Evolutionary conservation across 2,329 filamentous ascomycete genomes (phyloP).

Genomic region (Sporothrix brunneoviolacea): DNA sequence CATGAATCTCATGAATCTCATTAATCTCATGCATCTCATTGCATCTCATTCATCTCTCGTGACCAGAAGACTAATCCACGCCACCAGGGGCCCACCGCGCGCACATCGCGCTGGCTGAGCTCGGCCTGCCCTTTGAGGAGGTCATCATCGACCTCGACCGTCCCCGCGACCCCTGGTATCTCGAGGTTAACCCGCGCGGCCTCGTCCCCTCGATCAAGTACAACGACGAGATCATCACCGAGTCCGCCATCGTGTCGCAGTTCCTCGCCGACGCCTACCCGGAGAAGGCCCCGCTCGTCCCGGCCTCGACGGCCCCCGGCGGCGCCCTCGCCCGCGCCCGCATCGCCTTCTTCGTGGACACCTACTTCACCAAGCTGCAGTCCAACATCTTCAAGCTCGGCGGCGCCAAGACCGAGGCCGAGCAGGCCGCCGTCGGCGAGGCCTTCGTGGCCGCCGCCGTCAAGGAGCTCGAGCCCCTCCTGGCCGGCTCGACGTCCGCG

Average conservation of each 20-base stretch:
- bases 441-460: constrained; percentile 49
- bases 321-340: constrained; percentile 58
- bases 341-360: constrained; percentile 57
- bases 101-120: constrained; percentile 63
- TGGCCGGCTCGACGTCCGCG: constrained; percentile 37
- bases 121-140: constrained; percentile 60
- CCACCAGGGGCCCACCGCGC: constrained; percentile 61
- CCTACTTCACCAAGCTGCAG: constrained; percentile 32
- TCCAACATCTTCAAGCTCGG: constrained; percentile 40
- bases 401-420: constrained; percentile 39
- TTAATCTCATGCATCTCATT: no score
- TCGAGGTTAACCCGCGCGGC: constrained; percentile 71
- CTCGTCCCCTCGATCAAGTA: constrained; percentile 66
- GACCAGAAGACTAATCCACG: neutral
- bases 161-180: constrained; percentile 66
- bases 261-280: constrained; percentile 66
- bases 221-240: constrained; percentile 61
- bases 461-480: constrained; percentile 68
- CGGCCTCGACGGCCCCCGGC: constrained; percentile 43
- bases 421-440: constrained; percentile 40
- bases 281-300: constrained; percentile 43
- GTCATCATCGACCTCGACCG: constrained; percentile 64
- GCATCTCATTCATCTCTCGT: neutral
- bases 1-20: no score
- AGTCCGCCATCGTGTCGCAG: constrained; percentile 66